These are phyloP conservation scores for Artemisia tridentata DNA, from an alignment of 129 eudicot genomes.

Conservation along the genomic window DNA sequence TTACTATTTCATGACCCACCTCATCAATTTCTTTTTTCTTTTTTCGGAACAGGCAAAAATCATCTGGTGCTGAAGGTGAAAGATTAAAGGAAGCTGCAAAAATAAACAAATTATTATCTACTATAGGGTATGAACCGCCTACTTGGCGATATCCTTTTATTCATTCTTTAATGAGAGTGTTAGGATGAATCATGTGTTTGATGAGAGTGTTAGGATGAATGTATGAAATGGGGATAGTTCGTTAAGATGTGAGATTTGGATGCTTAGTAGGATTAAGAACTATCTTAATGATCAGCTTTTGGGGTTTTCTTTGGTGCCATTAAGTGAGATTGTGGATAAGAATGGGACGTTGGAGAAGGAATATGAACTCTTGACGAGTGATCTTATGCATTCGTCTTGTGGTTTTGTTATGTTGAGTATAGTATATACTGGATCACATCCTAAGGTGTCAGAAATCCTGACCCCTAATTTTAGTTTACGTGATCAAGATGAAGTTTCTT, in stretches of 20 bases:
- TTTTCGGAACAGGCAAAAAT: no score
- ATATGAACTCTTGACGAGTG: constrained; percentile 37
- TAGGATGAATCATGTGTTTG: constrained; percentile 47
- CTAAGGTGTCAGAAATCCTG: no score
- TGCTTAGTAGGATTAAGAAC: constrained; percentile 45
- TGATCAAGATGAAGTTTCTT: no score
- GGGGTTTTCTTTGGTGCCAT: constrained; percentile 41
- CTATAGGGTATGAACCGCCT: constrained; percentile 59
- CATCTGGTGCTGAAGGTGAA: constrained; percentile 98
- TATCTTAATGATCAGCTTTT: constrained; percentile 57
- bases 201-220: constrained; percentile 37
- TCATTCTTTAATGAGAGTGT: no score
- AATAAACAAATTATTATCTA: constrained; percentile 86
- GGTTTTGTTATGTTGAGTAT: constrained; percentile 48
- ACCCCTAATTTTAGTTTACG: no score
- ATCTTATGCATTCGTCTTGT: constrained; percentile 39
- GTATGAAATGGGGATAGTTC: constrained; percentile 35
- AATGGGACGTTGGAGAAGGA: constrained; percentile 43
- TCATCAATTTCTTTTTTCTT: constrained; percentile 6
- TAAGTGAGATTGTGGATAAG: constrained; percentile 30
- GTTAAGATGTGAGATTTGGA: constrained; percentile 50
- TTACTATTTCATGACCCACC: not conserved
- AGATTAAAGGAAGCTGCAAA: constrained; percentile 93
- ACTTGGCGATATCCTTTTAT: not conserved
- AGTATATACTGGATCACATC: no score